Conservation (phyloP, 306 rosid genomes). For the Vigna hirtella region DNA sequence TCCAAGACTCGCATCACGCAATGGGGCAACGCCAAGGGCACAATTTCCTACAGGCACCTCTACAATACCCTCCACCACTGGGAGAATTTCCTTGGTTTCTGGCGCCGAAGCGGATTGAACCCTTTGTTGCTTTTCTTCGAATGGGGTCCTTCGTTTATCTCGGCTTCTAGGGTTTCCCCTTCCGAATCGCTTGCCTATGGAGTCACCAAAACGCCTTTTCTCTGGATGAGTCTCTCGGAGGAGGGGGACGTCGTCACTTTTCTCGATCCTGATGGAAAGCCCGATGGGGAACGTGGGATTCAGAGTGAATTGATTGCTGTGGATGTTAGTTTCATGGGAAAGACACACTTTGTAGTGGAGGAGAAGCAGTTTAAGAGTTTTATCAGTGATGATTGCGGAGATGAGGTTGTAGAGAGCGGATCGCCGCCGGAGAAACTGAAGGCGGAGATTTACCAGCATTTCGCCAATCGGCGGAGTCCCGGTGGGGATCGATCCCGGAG, state of each 20-base stretch:
- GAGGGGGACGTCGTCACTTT: conserved; percentile 67
- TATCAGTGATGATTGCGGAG: conserved; percentile 57
- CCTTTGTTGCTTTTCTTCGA: conserved; percentile 79
- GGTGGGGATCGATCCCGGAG: conserved; percentile 75
- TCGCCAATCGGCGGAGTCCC: conserved; percentile 89
- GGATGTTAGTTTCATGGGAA: conserved; percentile 77
- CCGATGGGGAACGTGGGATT: conserved; percentile 17
- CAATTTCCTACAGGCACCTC: conserved; percentile 59
- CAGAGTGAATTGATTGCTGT: conserved; percentile 66
- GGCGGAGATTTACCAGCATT: conserved; percentile 85
- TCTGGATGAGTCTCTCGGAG: conserved; percentile 66
- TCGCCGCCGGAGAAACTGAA: conserved; percentile 67
- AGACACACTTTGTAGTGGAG: conserved; percentile 78
- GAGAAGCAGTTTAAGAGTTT: conserved; percentile 61
- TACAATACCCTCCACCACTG: conserved; percentile 69
- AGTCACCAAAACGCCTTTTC: conserved; percentile 73
- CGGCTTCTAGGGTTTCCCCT: conserved; percentile 79
- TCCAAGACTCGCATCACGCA: conserved; percentile 68
- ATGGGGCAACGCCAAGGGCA: conserved; percentile 72
- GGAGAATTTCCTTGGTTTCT: conserved; percentile 87
- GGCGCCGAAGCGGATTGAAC: conserved; percentile 79
- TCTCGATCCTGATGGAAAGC: conserved; percentile 64
- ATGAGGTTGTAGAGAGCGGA: conserved; percentile 63
- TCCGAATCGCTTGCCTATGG: conserved; percentile 56
- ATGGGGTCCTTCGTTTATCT: conserved; percentile 74